These are phyloP conservation scores for Termitomyces sp. DNA, from an alignment of 768 basidiomycete genomes.

Conservation along the genomic window DNA sequence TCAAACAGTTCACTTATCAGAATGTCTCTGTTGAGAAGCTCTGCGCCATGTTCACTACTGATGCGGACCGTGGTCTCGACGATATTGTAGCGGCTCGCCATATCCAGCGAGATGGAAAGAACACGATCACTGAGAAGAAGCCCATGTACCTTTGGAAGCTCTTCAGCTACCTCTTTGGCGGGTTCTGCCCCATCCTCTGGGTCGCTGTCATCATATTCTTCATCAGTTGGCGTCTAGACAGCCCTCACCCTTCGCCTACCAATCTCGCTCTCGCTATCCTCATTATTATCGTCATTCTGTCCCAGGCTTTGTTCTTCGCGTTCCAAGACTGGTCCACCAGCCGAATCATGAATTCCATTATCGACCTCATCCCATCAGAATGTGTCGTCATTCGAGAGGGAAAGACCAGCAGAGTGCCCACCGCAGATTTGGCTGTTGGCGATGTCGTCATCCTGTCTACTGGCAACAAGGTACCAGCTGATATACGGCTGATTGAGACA, in stretches of 20 bases:
- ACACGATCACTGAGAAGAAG: slow-evolving; percentile 4
- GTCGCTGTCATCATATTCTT: slow-evolving; percentile 14
- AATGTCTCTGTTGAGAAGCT: slow-evolving; percentile 3
- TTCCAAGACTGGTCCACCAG: slow-evolving; percentile 16
- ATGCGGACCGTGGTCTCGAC: slow-evolving; percentile 7
- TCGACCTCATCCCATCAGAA: slow-evolving; percentile 15
- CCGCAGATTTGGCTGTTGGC: slow-evolving; percentile 11
- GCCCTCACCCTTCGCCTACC: slow-evolving; percentile 10
- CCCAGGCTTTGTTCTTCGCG: slow-evolving; percentile 11
- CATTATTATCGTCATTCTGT: slow-evolving; percentile 10
- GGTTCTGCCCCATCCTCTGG: slow-evolving; percentile 17
- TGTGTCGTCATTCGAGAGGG: slow-evolving; percentile 15
- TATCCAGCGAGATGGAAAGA: slow-evolving; percentile 10
- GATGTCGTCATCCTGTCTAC: slow-evolving; percentile 14
- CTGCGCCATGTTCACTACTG: slow-evolving; percentile 5
- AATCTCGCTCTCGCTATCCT: slow-evolving; percentile 17
- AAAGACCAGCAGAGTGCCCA: slow-evolving; percentile 10
- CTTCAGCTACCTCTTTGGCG: slow-evolving; percentile 11
- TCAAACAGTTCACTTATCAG: slow-evolving; percentile 5
- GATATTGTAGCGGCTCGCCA: neutral
- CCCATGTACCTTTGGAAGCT: slow-evolving; percentile 13
- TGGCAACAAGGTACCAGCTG: slow-evolving; percentile 23
- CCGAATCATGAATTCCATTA: slow-evolving; percentile 17
- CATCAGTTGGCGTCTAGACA: slow-evolving; percentile 13
- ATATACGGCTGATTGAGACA: slow-evolving; percentile 48